Conservation (phyloP, 1,284 basidiomycete genomes). For the Cutaneotrichosporon sp. region DNA sequence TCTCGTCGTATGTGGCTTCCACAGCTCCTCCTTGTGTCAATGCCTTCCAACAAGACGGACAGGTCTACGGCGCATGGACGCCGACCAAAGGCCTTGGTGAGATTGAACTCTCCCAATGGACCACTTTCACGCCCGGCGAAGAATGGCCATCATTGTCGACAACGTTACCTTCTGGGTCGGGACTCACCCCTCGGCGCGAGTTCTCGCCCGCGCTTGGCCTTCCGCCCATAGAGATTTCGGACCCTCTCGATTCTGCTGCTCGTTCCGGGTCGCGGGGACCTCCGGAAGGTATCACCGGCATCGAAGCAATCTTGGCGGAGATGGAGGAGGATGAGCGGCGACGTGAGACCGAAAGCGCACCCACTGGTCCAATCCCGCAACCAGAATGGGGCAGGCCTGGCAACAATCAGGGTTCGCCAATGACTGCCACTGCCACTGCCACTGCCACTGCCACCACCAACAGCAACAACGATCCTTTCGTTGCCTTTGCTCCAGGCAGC, state of each 20-base stretch:
- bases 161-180: constrained; percentile 16
- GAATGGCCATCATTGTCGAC: constrained; percentile 28
- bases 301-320: constrained; percentile 37
- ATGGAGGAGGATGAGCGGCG: constrained; percentile 38
- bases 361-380: neutral
- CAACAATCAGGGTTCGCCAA: neutral
- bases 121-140: constrained; percentile 35
- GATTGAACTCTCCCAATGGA: constrained; percentile 37
- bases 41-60: constrained; percentile 12
- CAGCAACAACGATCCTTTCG: neutral
- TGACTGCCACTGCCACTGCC: too few relatives aligned
- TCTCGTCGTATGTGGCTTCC: constrained; percentile 23
- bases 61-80: constrained; percentile 33
- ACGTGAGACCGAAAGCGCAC: constrained; percentile 11
- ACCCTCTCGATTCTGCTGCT: constrained; percentile 3
- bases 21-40: neutral
- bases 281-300: constrained; percentile 18
- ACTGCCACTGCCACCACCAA: too few relatives aligned
- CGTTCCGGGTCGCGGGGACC: constrained; percentile 1
- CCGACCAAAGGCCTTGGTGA: constrained; percentile 29
- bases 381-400: neutral
- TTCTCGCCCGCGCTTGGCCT: constrained; percentile 15
- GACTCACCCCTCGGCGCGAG: constrained; percentile 18
- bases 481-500: neutral
- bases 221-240: constrained; percentile 15